Evolutionary conservation across 225 moss, liverwort and hornwort genomes (phyloP), one percentile per base, ranked within the genome.

Genomic region (Climacium dendroides): DNA sequence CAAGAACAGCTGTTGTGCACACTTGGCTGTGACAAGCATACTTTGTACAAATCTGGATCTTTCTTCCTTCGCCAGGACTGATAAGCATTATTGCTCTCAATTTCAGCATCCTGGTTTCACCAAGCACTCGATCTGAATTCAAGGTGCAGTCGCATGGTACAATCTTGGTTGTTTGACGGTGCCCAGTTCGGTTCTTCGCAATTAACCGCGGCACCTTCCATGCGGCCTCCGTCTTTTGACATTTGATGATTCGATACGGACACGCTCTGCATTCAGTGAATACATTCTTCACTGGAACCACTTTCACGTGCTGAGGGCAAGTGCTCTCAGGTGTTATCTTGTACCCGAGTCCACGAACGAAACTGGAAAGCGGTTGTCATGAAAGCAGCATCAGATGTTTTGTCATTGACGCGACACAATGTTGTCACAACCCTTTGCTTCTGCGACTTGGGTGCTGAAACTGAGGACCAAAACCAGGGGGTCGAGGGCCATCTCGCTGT

Each of bases 361-460:
- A 80, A 45, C 53, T 83, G 71, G 83, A 81, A 54, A 63, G 57
- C 52, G 15, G 47, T 73, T 54, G 70, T 48, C 74, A 54, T 60
- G 80, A 54, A 71, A 30, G 65, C 71, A 65, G 79, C 50, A 88
- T 71, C 84, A 73, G 43, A 86, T 71, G 32, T 28, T 48, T n/a
- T 32, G 50, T 64, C 50, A 13, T 53, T 18, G 65, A 58, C 76
- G 64, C 66, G 58, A 53, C 30, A 74, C n/a, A 45, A 30, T 39
- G 62, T 47, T 55, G 73, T 93, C 89, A 94, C 80, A 94, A 83
- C 43, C 91, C 94, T 89, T 93, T 93, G 85, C 62, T 94, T 83
- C 93, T 86, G 72, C 91, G 94, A 76, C 87, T 91, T 85, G 94
- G 94, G 67, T 94, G 93, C 85, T 93, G 91, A 67, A 93, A 93